Base-by-base conservation (phyloP, 345 rosid species). In the Arabidopsis arenosa region DNA sequence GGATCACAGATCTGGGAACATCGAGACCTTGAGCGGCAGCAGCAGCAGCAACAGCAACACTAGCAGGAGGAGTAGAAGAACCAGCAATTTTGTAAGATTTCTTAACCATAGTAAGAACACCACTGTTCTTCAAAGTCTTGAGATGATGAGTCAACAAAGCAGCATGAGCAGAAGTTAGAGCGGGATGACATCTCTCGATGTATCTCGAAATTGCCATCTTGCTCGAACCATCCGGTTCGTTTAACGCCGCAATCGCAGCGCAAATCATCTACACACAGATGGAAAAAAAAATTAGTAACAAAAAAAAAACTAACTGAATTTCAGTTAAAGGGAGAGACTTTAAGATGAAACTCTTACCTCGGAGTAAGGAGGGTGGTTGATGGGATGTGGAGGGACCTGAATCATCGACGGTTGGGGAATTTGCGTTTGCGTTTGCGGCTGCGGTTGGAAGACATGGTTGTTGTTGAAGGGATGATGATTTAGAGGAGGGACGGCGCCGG, bases 171-270 rank as follows among this genome's bases (percentile, higher is more conserved):
- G 84, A 47, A 3, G 93, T 90, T n/a, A 94, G 72, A 71, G 75
- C 82, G 6, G 82, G 4, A 80, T 78, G 72, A 5, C 44, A 76
- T 72, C 70, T 61, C 81, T 86, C 86, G 32, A 92, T 88, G 78
- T 81, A 85, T 82, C 85, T 88, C 7, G 91, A 75, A 57, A 94
- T 94, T n/a, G 95, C 89, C 63, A 80, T 33, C 85, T 81, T 92
- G 78, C 93, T 94, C 33, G 97, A 94, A 49, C 97, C 98, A 9
- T 87, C 84, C 5, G 69, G 79, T 68, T 90, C 93, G 41, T 86
- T 90, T 72, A 90, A 75, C 58, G 88, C 87, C 51, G 82, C 48
- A 43, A 94, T 88, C 54, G 98, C 98, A n/a, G 74, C 76, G 26
- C 36, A 68, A 52, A 94, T 92, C 95, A 94, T 87, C 98, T 93